Percentiles rank a stretch among this genome's conserved stretches.
Conservation (phyloP, 148 eudicot species). For the Hydrangea macrophylla region DNA sequence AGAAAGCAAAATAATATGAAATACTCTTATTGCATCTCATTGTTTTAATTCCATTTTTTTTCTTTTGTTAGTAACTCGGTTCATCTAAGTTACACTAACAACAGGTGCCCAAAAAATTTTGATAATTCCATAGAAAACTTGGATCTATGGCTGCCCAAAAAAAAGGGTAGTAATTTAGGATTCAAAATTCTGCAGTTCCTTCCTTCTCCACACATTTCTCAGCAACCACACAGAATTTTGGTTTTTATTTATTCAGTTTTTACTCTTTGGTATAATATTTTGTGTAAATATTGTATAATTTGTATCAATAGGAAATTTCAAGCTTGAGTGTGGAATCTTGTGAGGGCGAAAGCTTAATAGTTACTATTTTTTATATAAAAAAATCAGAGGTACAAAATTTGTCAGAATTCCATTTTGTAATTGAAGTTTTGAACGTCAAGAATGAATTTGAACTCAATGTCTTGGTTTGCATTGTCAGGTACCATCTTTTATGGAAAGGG, state of each 20-base stretch:
- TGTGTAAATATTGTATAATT: background rate
- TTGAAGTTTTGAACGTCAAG: background rate
- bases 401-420: background rate
- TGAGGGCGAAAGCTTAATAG: constrained; percentile 71
- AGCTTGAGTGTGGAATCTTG: constrained; percentile 94
- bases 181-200: background rate
- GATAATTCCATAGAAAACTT: too few species aligned
- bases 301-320: constrained; percentile 66
- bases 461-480: constrained; percentile 44
- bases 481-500: constrained; percentile 78
- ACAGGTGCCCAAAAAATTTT: too few species aligned
- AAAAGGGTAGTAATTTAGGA: background rate
- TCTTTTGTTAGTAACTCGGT: too few species aligned
- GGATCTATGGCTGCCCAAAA: too few species aligned
- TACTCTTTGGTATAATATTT: background rate
- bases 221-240: background rate
- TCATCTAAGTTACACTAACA: too few species aligned
- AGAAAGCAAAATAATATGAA: background rate
- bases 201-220: background rate
- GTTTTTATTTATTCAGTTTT: too few species aligned
- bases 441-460: constrained; percentile 10
- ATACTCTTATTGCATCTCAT: background rate
- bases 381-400: constrained; percentile 64
- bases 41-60: background rate
- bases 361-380: constrained; percentile 76